phyloP scores from a whole-genome alignment of 2,329 filamentous ascomycete genomes.

The Septoria petroselini region DNA sequence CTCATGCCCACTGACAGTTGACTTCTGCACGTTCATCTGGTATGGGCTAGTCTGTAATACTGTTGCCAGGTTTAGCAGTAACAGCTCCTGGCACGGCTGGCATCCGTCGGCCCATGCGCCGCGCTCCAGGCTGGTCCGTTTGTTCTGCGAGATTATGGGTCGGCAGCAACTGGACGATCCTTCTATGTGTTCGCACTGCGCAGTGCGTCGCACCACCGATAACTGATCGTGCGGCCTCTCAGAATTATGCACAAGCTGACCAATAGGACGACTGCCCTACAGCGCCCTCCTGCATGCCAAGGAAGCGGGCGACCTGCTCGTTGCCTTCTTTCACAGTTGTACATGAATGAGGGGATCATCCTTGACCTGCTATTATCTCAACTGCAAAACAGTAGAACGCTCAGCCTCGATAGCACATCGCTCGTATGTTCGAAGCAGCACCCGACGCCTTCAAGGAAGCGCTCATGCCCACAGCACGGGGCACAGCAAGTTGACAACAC shows the following conservation, averaged over 20 bases:
- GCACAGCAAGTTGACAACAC: too few relatives aligned
- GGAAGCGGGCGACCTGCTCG: conserved; percentile 3
- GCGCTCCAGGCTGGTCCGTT: neutral
- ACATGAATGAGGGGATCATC: conserved; percentile 5
- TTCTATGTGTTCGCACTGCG: conserved; percentile 2
- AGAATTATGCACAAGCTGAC: conserved; percentile 5
- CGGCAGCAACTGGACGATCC: neutral
- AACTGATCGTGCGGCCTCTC: conserved; percentile 15
- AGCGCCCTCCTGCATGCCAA: conserved; percentile 14
- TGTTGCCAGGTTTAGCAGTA: neutral
- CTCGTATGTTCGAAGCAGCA: too few relatives aligned
- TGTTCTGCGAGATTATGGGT: neutral
- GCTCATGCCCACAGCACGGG: too few relatives aligned
- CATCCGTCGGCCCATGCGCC: neutral
- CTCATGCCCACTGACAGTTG: too few relatives aligned
- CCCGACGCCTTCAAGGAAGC: too few relatives aligned
- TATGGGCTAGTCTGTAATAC: too few relatives aligned
- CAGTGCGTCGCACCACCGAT: conserved; percentile 13
- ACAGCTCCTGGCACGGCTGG: neutral
- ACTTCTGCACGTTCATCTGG: too few relatives aligned
- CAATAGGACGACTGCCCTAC: conserved; percentile 6
- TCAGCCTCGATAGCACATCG: neutral
- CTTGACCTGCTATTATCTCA: neutral
- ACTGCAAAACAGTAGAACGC: neutral
- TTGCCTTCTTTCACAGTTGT: conserved; percentile 16